phyloP scores from a whole-genome alignment of 176 grass and related monocot genomes.

The Lolium rigidum region DNA sequence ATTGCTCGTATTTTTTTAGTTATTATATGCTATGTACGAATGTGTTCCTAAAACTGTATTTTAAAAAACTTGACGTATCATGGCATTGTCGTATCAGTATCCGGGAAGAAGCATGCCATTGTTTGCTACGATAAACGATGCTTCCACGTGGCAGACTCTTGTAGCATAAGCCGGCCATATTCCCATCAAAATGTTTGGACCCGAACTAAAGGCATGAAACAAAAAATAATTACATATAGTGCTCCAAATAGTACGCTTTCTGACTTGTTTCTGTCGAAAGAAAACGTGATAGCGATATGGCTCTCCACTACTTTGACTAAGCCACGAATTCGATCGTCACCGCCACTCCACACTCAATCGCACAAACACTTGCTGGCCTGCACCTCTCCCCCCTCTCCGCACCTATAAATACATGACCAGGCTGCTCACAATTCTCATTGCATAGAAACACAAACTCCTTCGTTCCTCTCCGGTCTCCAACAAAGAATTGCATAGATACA shows the following conservation, averaged over 20 bases:
- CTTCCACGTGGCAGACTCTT: conserved; percentile 22
- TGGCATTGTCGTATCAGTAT: too few relatives aligned
- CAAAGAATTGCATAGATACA: not conserved
- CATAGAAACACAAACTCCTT: conserved; percentile 11
- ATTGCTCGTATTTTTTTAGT: too few relatives aligned
- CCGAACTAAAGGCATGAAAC: conserved; percentile 19
- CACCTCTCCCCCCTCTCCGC: not conserved
- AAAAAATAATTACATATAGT: conserved; percentile 1
- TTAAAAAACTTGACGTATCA: too few relatives aligned
- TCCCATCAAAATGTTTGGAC: conserved; percentile 22
- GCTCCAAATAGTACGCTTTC: conserved; percentile 32
- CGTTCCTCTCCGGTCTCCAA: not conserved
- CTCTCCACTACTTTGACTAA: conserved; percentile 37
- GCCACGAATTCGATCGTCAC: conserved; percentile 24
- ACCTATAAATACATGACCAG: conserved; percentile 44
- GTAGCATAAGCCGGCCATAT: conserved; percentile 7
- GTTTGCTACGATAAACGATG: not conserved
- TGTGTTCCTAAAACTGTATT: too few relatives aligned
- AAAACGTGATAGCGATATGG: not conserved
- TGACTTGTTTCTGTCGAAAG: not conserved
- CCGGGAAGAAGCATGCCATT: not conserved
- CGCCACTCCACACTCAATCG: conserved; percentile 12
- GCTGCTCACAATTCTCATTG: conserved; percentile 31
- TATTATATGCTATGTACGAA: too few relatives aligned
- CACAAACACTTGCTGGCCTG: not conserved